A percentile compares a stretch with the other conserved stretches of the same genome.
phyloP scores from a whole-genome alignment of 768 basidiomycete species.

The Glaciozyma martinii region DNA sequence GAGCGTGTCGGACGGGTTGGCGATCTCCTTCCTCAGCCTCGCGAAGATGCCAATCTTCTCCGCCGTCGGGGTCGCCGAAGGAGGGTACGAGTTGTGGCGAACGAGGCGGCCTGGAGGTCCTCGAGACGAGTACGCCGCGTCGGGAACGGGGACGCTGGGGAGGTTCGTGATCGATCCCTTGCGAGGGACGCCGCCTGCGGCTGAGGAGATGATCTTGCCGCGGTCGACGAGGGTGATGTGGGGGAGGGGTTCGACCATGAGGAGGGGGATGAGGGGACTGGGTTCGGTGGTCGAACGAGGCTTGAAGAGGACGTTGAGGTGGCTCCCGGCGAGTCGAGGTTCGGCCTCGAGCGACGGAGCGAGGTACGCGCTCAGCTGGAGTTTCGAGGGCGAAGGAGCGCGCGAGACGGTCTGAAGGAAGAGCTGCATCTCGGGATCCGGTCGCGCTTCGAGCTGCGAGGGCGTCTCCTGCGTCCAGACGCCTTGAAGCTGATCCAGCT shows the following conservation, averaged over 20 bases:
- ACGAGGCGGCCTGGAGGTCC: neutral
- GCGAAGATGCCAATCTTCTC: neutral
- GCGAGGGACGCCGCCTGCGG: neutral
- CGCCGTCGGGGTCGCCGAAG: neutral
- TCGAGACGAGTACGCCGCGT: neutral
- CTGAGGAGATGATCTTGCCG: neutral
- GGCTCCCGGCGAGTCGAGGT: neutral
- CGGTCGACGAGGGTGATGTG: constrained; percentile 6
- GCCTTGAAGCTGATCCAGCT: neutral
- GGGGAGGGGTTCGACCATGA: constrained; percentile 5
- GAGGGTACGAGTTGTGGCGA: constrained; percentile 3
- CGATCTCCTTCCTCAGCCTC: neutral
- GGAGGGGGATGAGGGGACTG: constrained; percentile 1
- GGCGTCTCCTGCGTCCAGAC: neutral
- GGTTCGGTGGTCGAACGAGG: neutral
- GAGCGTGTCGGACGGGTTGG: neutral
- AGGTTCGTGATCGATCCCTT: neutral
- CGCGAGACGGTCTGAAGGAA: neutral
- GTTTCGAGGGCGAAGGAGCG: too few relatives aligned
- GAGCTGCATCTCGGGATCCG: constrained; percentile 2
- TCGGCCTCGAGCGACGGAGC: constrained; percentile 4
- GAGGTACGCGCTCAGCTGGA: neutral
- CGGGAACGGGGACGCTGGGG: neutral
- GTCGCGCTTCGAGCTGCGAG: neutral
- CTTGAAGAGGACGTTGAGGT: neutral